Evolutionary conservation across 2,329 filamentous ascomycete species (phyloP), one percentile per base, ranked within the genome.

Genomic region (Neofusicoccum umdonicola): DNA sequence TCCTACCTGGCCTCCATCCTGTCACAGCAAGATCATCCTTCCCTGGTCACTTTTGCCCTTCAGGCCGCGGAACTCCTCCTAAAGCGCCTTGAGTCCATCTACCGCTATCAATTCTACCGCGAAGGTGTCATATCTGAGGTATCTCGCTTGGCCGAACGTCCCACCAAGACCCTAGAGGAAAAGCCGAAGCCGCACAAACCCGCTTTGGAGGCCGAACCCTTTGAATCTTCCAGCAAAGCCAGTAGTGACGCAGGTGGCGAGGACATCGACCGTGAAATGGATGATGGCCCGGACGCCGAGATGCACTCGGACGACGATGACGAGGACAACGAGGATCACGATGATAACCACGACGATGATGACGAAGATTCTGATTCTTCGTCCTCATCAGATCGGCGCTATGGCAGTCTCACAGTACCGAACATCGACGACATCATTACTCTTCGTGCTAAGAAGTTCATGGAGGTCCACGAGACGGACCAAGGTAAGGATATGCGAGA

Each of bases 51-150:
- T 67, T 90, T 89, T 69, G 94, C 92, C 17, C 82, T 99, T 15
- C 92, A 97, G 73, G 94, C 93, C 42, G 91, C 94, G 0, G 93
- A 97, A 75, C 82, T 99, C 5, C 84, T 99, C 0, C 85, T 97
- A 66, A 89, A 88, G 71, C 88, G 96, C 17, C 82, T 99, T 5
- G 92, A 93, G 67, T 84, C 89, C 22, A 91, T 98, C 35, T 99
- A 99, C 74, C 89, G 92, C 31, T 96, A 97, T 71, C 96, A 99
- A 71, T 94, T 99, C 70, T 96, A 99, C 73, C 91, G 95, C 0
- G 96, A 99, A 79, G 95, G 95, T 41, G 95, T 99, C 48, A 93
- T 98, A 70, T 85, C 90, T 1, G 94, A 99, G 75, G 96, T 99
- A 60, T 85, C 88, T 35, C 94, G 93, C 73, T 82, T 99, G 37